Percentiles rank a stretch among this genome's conserved stretches.
Evolutionary conservation across 1,284 basidiomycete species (phyloP).

Genomic region (Sporisorium iseilematis-ciliati): DNA sequence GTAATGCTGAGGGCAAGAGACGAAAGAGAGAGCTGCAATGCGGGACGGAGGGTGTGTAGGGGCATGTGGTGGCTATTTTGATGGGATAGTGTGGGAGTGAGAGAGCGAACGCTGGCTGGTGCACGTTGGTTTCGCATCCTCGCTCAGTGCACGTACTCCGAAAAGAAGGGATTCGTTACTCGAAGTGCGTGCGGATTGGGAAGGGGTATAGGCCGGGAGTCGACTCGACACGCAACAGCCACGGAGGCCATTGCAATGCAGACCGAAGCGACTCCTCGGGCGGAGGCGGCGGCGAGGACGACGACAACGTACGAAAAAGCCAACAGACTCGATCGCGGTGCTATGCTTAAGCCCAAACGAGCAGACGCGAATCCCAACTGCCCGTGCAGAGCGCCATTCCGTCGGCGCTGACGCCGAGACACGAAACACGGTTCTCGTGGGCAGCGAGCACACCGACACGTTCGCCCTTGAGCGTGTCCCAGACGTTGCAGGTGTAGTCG

Average conservation of each 20-base stretch:
- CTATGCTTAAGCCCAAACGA: slow-evolving; percentile 63
- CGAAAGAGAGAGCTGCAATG: slow-evolving; percentile 10
- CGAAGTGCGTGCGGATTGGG: neutral
- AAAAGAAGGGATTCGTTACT: neutral
- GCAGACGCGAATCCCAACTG: slow-evolving; percentile 95
- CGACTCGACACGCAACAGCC: slow-evolving; percentile 1
- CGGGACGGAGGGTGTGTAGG: neutral
- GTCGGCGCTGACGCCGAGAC: slow-evolving; percentile 93
- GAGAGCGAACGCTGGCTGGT: slow-evolving; percentile 5
- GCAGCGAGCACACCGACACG: slow-evolving; percentile 95
- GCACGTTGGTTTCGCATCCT: neutral
- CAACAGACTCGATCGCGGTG: neutral
- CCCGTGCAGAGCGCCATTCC: slow-evolving; percentile 99
- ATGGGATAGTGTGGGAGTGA: neutral
- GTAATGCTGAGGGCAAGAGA: slow-evolving; percentile 1
- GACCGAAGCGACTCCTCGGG: neutral
- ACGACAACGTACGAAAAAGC: neutral
- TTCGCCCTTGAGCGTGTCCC: slow-evolving; percentile 98
- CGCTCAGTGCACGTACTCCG: neutral
- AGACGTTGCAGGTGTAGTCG: slow-evolving; percentile 99
- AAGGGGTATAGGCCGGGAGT: slow-evolving; percentile 34
- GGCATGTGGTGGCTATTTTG: neutral
- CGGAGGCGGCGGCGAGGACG: neutral
- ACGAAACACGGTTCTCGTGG: slow-evolving; percentile 97
- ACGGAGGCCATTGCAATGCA: slow-evolving; percentile 5